A percentile compares a stretch with the other conserved stretches of the same genome.
These are phyloP conservation scores for Rhizophagus prolifer DNA, from an alignment of 192 early-diverging fungal genomes.

Conservation along the genomic window DNA sequence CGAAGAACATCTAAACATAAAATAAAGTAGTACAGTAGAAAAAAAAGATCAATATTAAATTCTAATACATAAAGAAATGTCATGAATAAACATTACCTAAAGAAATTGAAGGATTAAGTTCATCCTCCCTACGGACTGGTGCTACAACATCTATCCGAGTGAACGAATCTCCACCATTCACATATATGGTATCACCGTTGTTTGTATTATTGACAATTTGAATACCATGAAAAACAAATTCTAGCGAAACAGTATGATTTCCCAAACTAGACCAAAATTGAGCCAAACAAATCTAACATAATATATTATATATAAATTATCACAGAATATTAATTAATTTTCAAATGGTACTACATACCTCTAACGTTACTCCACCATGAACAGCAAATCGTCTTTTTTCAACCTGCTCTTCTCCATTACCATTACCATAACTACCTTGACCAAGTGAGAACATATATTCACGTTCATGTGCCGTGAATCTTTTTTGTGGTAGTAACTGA, in stretches of 20 bases:
- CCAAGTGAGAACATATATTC: slow-evolving; percentile 57
- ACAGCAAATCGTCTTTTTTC: slow-evolving; percentile 59
- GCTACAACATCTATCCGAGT: slow-evolving; percentile 73
- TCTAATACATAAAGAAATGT: not conserved
- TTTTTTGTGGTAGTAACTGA: slow-evolving; percentile 73
- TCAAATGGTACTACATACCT: slow-evolving; percentile 47
- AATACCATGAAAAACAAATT: slow-evolving; percentile 81
- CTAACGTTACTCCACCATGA: slow-evolving; percentile 68
- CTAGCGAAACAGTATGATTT: slow-evolving; percentile 63
- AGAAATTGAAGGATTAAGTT: slow-evolving; percentile 50
- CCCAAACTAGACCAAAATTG: slow-evolving; percentile 89
- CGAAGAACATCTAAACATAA: slow-evolving; percentile 58
- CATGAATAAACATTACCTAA: slow-evolving; percentile 33
- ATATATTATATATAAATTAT: not conserved
- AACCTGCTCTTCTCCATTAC: slow-evolving; percentile 58
- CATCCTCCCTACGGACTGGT: slow-evolving; percentile 71
- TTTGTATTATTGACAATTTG: slow-evolving; percentile 47
- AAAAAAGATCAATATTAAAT: not conserved
- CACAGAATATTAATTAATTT: not conserved
- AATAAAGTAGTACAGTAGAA: slow-evolving; percentile 22
- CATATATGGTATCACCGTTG: slow-evolving; percentile 42
- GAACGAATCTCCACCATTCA: slow-evolving; percentile 47
- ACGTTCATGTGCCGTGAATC: slow-evolving; percentile 60
- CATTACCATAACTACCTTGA: slow-evolving; percentile 60
- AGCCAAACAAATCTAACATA: slow-evolving; percentile 60